Conservation (phyloP, 2,329 filamentous ascomycete genomes). For the Dactylellina leptospora region DNA sequence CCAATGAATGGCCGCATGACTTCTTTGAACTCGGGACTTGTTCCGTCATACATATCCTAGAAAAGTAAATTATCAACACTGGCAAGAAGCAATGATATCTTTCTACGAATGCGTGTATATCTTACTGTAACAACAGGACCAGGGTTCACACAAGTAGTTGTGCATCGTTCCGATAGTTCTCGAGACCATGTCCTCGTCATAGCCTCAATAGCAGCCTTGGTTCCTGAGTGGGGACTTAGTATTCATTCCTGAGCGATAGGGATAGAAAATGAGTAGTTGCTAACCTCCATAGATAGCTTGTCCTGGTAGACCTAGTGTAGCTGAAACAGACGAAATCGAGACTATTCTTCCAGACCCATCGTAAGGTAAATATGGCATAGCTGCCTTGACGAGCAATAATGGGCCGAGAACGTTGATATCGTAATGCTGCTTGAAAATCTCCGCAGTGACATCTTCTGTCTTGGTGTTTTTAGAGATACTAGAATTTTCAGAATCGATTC, state of each 20-base stretch:
- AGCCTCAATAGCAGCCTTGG: slow-evolving; percentile 73
- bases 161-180: slow-evolving; percentile 70
- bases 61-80: slow-evolving; percentile 5
- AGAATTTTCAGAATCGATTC: no score
- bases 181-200: slow-evolving; percentile 76
- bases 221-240: slow-evolving; percentile 70
- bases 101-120: no score
- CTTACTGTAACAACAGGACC: slow-evolving; percentile 69
- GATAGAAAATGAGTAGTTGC: not conserved
- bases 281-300: slow-evolving; percentile 40
- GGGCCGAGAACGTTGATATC: slow-evolving; percentile 84
- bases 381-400: slow-evolving; percentile 78
- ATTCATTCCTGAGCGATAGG: slow-evolving; percentile 61
- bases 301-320: slow-evolving; percentile 64
- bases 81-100: no score
- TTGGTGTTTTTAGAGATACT: slow-evolving; percentile 70
- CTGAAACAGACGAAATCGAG: slow-evolving; percentile 69
- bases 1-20: slow-evolving; percentile 69
- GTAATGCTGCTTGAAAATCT: slow-evolving; percentile 77
- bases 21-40: slow-evolving; percentile 68
- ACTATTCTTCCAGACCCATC: slow-evolving; percentile 74
- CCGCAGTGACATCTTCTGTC: slow-evolving; percentile 70
- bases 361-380: slow-evolving; percentile 72
- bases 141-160: slow-evolving; percentile 73
- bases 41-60: slow-evolving; percentile 70